Evolutionary conservation across 2,329 filamentous ascomycete genomes (phyloP), one percentile per base, ranked within the genome.

Genomic region (Scolecobasidium constrictum): DNA sequence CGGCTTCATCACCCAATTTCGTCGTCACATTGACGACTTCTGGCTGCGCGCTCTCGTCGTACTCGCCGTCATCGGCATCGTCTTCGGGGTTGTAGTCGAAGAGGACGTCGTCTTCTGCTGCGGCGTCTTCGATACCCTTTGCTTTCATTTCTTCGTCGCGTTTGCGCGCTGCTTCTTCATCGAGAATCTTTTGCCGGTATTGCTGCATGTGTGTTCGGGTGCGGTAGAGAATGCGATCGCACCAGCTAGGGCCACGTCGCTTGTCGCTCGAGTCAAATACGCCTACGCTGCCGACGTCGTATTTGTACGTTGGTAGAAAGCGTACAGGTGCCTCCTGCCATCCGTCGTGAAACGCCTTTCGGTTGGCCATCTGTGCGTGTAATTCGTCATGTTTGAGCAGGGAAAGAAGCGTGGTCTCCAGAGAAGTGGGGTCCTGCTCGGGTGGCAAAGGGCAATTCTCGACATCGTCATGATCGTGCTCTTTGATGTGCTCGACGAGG

Each of bases 201-300:
- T 69, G 70, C 19, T 80, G 63, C 48, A 75, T 80, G 53, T 92
- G 80, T 37, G 69, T 74, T 33, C 81, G 76, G 2, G 86, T 92
- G 5, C 90, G 75, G 58, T 80, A 98, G 1, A 98, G 63, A 36
- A 98, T 88, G 13, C 92, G 82, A 63, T 98, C 92, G 58, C 92
- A 98, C 90, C 92, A 98, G 57, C 87, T 94, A 3, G 92, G 92
- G 2, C 85, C 83, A 42, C 93, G 76, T 49, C 81, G 81, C 66
- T 98, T 98, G 57, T 96, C 92, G 50, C 88, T 94, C 1, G 88
- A 86, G 63, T 98, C 93, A 57, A 95, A 98, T 21, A 87, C 74
- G 2, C 85, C 85, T 22, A 94, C 77, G 21, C 83, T 94, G n/a
- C 92, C 92, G 20, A 94, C 72, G 54, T 98, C 93, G 52, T 98